Conservation (phyloP, 75 land plant species). For the Gnetum montanum region DNA sequence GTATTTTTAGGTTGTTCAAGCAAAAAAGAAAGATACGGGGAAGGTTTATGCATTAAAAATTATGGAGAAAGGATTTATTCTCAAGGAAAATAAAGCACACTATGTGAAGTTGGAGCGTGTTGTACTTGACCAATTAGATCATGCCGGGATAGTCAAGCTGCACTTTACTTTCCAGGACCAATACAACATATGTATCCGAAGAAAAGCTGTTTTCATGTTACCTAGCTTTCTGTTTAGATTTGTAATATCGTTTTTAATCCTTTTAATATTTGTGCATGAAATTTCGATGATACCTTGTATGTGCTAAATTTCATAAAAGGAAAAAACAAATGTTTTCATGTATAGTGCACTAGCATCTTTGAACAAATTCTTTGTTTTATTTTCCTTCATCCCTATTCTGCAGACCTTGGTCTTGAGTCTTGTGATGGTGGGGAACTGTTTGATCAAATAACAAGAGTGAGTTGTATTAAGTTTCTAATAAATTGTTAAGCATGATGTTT, state of each 20-base stretch:
- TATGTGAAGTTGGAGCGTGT: conserved; percentile 95
- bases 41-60: conserved; percentile 85
- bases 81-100: conserved; percentile 83
- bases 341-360: background rate
- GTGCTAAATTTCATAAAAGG: too few relatives aligned
- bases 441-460: conserved; percentile 87
- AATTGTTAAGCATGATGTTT: too few relatives aligned
- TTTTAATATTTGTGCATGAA: too few relatives aligned
- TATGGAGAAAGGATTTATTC: conserved; percentile 93
- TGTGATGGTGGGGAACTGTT: conserved; percentile 98
- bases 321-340: too few relatives aligned
- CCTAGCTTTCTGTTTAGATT: background rate
- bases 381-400: conserved; percentile 6
- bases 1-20: conserved; percentile 72
- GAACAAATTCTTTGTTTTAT: background rate
- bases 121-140: conserved; percentile 94
- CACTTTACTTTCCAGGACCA: conserved; percentile 94
- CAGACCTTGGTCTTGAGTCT: conserved; percentile 98
- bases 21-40: conserved; percentile 89
- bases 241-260: conserved; percentile 1
- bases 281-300: too few relatives aligned
- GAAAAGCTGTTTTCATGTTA: too few relatives aligned
- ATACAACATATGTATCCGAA: conserved; percentile 60
- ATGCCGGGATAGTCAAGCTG: conserved; percentile 76
- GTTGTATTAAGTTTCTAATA: conserved; percentile 7